Base-by-base conservation (phyloP, 352 stramenopile genomes). In the Phytophthora idaei region DNA sequence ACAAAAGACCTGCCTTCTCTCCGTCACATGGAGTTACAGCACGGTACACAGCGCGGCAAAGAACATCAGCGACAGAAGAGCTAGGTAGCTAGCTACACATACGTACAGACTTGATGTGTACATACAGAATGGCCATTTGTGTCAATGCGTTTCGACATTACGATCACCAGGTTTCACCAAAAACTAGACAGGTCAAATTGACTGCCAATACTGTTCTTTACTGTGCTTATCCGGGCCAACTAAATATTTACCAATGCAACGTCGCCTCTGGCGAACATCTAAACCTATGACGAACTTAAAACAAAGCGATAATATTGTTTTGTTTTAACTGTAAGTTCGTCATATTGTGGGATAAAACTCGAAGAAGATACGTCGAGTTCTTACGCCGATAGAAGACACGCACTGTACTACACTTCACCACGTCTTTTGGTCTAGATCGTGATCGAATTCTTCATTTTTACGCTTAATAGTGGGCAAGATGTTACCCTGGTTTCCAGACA, bases 91-190 rank as follows among this genome's bases (percentile, higher is more conserved):
- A 62, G 44, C 14, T 29, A 55, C 15, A 15, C 15, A 15, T 58
- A 64, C 36, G 39, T 60, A 51, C 39, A 46, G 53, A 42, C 28
- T 52, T 52, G 41, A 32, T 41, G 37, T 27, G 21, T 21, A 21
- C 21, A 21, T 21, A 21, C 21, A 21, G 21, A 21, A 21, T 21
- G 21, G 21, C 21, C 1, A 17, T 0, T 56, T 4, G 49, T 57
- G 21, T 41, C 12, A 27, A 25, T 12, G 5, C 12, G 14, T n/a
- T 29, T 53, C 42, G 27, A 50, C 54, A 61, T 53, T 61, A 46
- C 29, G 54, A 52, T 37, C 42, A 61, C 42, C 42, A 61, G 21
- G 21, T 21, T 21, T 21, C 21, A 21, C 21, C 21, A 21, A 21
- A 21, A 21, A 21, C 21, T 21, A 21, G 0, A 0, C 21, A 21